These are phyloP conservation scores for Daedaleopsis nitida DNA, from an alignment of 768 basidiomycete species.

Conservation along the genomic window DNA sequence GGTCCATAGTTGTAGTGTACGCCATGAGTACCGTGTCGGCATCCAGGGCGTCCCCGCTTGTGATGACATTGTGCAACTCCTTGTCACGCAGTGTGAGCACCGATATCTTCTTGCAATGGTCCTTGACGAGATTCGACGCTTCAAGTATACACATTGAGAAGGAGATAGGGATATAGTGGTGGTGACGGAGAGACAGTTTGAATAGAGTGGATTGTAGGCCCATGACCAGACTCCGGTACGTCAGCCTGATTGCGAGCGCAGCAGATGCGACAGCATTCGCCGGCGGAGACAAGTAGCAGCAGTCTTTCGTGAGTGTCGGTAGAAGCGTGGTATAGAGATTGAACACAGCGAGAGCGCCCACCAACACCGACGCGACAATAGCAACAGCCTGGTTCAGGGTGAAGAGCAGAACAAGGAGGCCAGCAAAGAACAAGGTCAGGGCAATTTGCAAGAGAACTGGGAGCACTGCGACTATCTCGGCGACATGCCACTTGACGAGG, in stretches of 20 bases:
- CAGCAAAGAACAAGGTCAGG: slow-evolving; percentile 20
- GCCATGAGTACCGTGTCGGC: slow-evolving; percentile 4
- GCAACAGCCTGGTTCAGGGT: slow-evolving; percentile 21
- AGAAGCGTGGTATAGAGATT: slow-evolving; percentile 19
- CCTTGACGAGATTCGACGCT: neutral
- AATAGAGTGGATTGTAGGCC: no score
- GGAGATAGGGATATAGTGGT: no score
- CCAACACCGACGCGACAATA: slow-evolving; percentile 13
- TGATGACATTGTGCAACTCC: slow-evolving; percentile 1
- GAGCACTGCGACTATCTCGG: slow-evolving; percentile 21
- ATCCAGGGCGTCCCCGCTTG: neutral
- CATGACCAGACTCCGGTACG: neutral
- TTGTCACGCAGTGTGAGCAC: neutral
- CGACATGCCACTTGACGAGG: slow-evolving; percentile 25
- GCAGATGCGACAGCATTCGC: slow-evolving; percentile 6
- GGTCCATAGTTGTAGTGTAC: slow-evolving; percentile 10
- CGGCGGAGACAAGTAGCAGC: slow-evolving; percentile 22
- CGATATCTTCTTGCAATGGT: neutral
- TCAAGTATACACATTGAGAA: no score
- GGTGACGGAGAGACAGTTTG: no score
- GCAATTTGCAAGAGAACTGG: slow-evolving; percentile 20
- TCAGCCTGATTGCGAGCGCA: neutral
- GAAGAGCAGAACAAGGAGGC: slow-evolving; percentile 24
- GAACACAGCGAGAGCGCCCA: slow-evolving; percentile 13
- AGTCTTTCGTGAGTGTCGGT: slow-evolving; percentile 17